These are phyloP conservation scores for Termitomyces sp. DNA, from an alignment of 768 basidiomycete genomes.

Conservation along the genomic window DNA sequence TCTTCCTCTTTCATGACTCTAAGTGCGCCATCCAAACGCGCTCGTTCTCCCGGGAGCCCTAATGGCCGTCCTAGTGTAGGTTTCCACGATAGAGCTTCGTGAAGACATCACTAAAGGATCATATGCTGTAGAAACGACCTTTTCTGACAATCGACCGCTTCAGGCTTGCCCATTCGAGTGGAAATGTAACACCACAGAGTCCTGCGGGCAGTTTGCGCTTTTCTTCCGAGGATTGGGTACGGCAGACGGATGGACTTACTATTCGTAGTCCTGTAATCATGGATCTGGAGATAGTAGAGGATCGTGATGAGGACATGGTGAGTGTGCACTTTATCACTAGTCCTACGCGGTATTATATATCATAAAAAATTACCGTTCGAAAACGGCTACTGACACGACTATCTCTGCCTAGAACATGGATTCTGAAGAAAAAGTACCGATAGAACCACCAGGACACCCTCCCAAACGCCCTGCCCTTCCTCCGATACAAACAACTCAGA, in stretches of 20 bases:
- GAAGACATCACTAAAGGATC: background rate
- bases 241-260: slow-evolving; percentile 59
- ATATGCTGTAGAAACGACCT: slow-evolving; percentile 49
- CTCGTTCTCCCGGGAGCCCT: slow-evolving; percentile 53
- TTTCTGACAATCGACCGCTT: slow-evolving; percentile 31
- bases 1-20: slow-evolving; percentile 34
- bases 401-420: slow-evolving; percentile 21
- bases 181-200: slow-evolving; percentile 8
- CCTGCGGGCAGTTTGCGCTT: slow-evolving; percentile 33
- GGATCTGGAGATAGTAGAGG: slow-evolving; percentile 1
- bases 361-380: background rate
- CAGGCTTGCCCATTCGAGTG: slow-evolving; percentile 11
- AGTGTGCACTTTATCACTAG: slow-evolving; percentile 27
- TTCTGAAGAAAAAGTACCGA: slow-evolving; percentile 12
- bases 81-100: background rate
- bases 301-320: slow-evolving; percentile 51
- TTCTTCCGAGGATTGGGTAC: slow-evolving; percentile 70
- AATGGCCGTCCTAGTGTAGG: slow-evolving; percentile 52
- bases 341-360: background rate
- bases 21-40: slow-evolving; percentile 38
- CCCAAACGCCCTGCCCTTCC: slow-evolving; percentile 6
- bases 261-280: slow-evolving; percentile 46
- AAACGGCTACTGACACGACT: background rate
- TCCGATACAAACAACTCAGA: slow-evolving; percentile 8
- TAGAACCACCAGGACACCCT: background rate